phyloP scores from a whole-genome alignment of 2,329 filamentous ascomycete genomes.

The Dactylellina leptospora region DNA sequence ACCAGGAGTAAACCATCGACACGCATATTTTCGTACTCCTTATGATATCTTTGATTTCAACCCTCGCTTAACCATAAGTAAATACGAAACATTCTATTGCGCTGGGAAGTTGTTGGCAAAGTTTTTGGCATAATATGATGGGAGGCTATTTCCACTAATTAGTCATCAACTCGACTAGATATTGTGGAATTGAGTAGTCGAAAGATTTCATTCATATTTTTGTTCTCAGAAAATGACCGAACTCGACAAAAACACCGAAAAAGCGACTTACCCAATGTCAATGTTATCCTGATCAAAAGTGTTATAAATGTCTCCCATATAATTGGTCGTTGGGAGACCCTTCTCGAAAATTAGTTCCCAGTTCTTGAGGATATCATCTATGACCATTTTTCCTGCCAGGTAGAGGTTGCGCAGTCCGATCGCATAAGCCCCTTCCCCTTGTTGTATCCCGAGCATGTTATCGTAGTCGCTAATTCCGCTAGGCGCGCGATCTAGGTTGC shows the following conservation, averaged over 20 bases:
- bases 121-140: not conserved
- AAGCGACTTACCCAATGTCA: not conserved
- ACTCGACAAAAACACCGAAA: not conserved
- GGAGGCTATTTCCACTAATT: not conserved
- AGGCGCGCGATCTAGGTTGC: slow-evolving; percentile 76
- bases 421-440: not conserved
- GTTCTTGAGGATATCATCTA: slow-evolving; percentile 69
- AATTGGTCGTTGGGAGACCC: slow-evolving; percentile 71
- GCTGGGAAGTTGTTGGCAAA: not conserved
- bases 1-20: too few species aligned
- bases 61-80: too few species aligned
- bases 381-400: slow-evolving; percentile 71
- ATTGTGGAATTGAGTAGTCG: not conserved
- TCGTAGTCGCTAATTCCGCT: slow-evolving; percentile 67
- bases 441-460: slow-evolving; percentile 65
- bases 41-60: too few species aligned
- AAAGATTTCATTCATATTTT: not conserved
- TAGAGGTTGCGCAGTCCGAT: slow-evolving; percentile 73
- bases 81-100: too few species aligned
- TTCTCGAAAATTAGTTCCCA: slow-evolving; percentile 70
- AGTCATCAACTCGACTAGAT: not conserved
- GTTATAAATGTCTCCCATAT: slow-evolving; percentile 73
- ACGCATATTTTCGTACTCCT: too few species aligned
- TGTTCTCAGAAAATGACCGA: not conserved
- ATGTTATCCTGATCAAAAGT: slow-evolving; percentile 11